Percentiles rank a stretch among this genome's conserved stretches.
phyloP scores from a whole-genome alignment of 331 rosid species.

The Erythrophleum ivorense region DNA sequence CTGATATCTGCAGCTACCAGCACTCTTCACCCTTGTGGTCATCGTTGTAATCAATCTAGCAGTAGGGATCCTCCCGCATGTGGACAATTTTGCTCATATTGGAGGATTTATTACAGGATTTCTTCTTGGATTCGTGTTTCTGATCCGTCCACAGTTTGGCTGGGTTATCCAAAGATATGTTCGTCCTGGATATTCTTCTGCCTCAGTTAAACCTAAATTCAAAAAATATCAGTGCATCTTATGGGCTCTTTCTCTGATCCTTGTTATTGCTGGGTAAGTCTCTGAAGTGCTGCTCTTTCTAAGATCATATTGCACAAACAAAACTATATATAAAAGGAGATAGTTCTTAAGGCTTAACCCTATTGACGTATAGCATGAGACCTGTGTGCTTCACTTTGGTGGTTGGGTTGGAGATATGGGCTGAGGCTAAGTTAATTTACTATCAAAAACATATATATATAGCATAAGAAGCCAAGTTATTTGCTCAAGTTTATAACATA shows the following conservation, averaged over 20 bases:
- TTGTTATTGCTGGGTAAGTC: constrained; percentile 55
- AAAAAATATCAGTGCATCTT: constrained; percentile 83
- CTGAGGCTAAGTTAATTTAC: neutral
- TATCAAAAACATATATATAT: constrained; percentile 18
- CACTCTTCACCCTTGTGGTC: constrained; percentile 73
- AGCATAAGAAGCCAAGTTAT: constrained; percentile 12
- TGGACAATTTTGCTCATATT: constrained; percentile 96
- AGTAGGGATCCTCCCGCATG: constrained; percentile 92
- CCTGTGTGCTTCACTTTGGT: neutral
- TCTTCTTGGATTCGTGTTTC: constrained; percentile 90
- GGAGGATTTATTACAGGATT: constrained; percentile 94
- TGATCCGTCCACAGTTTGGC: constrained; percentile 93
- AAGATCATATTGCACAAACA: constrained; percentile 27
- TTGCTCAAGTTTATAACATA: constrained; percentile 16
- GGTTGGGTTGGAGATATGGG: neutral
- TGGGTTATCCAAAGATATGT: constrained; percentile 84
- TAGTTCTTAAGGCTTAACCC: neutral
- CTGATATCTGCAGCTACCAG: constrained; percentile 64
- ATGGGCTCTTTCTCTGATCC: constrained; percentile 50
- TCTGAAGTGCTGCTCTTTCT: constrained; percentile 31
- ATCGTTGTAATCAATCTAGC: constrained; percentile 83
- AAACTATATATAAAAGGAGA: constrained; percentile 12
- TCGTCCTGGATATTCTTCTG: constrained; percentile 49
- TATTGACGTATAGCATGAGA: constrained; percentile 19
- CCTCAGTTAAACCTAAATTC: constrained; percentile 63